A percentile compares a stretch with the other conserved stretches of the same genome.
phyloP scores from a whole-genome alignment of 2,329 filamentous ascomycete species.

The Alternaria novae-zelandiae region DNA sequence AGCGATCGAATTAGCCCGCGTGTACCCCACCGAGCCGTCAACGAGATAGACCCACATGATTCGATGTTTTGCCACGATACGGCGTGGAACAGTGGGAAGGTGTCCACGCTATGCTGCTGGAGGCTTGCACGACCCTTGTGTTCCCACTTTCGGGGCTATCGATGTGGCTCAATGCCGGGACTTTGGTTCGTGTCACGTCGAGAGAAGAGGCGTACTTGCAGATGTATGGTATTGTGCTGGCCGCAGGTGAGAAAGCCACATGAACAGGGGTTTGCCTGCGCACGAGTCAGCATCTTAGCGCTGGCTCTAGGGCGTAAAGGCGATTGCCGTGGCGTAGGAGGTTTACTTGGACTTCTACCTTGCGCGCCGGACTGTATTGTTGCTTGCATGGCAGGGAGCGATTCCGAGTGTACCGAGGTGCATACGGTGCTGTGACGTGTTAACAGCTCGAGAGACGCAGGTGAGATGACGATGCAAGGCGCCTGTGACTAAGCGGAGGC shows the following conservation, averaged over 20 bases:
- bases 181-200: constrained; percentile 8
- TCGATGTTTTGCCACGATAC: constrained; percentile 6
- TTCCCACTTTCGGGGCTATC: background rate
- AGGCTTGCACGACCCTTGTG: constrained; percentile 1
- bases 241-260: constrained; percentile 3
- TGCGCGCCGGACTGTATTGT: background rate
- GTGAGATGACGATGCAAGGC: constrained; percentile 7
- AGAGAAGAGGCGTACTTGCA: background rate
- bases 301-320: background rate
- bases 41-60: background rate
- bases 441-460: constrained; percentile 2
- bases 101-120: background rate
- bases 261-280: background rate
- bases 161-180: background rate
- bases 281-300: background rate
- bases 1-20: background rate
- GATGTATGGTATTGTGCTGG: background rate
- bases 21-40: background rate
- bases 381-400: background rate
- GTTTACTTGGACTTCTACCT: background rate
- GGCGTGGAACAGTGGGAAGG: background rate
- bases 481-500: background rate
- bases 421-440: background rate
- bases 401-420: background rate
- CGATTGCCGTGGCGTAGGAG: constrained; percentile 2